Conservation (phyloP, 2,329 filamentous ascomycete genomes). For the Stachybotrys echinatus region DNA sequence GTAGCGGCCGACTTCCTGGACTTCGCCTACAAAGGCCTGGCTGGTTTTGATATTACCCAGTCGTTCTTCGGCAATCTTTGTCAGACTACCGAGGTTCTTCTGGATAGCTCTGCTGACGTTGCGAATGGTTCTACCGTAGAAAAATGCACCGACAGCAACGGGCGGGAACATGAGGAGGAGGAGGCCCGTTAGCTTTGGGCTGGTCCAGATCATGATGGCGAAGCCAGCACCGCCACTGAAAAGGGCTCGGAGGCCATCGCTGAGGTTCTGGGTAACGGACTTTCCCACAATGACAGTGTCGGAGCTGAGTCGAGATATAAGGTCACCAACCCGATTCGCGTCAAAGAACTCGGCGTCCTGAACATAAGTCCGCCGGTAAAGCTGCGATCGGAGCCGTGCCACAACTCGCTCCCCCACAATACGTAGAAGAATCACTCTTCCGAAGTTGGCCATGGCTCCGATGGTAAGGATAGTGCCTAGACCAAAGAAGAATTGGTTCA, state of each 20-base stretch:
- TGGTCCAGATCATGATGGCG: conserved; percentile 92
- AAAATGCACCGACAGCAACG: conserved; percentile 81
- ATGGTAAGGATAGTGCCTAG: conserved; percentile 72
- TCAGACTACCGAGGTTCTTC: conserved; percentile 85
- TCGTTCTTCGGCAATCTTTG: conserved; percentile 97
- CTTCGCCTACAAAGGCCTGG: conserved; percentile 91
- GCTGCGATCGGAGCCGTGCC: conserved; percentile 77
- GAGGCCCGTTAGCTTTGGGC: conserved; percentile 81
- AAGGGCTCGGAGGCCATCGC: conserved; percentile 84
- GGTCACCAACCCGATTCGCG: conserved; percentile 90
- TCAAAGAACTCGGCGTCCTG: conserved; percentile 99
- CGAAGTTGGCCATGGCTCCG: conserved; percentile 88
- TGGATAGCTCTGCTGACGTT: conserved; percentile 90
- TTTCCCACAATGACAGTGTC: conserved; percentile 98
- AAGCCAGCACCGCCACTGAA: conserved; percentile 90
- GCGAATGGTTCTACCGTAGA: conserved; percentile 85
- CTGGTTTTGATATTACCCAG: conserved; percentile 94
- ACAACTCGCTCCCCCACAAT: conserved; percentile 96
- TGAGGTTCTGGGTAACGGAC: conserved; percentile 96
- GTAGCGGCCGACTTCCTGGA: conserved; percentile 85
- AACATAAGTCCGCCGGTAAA: conserved; percentile 89
- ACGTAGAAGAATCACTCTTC: conserved; percentile 84
- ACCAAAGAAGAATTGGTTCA: conserved; percentile 83
- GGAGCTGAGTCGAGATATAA: conserved; percentile 91
- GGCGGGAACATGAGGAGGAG: conserved; percentile 85